Evolutionary conservation across 306 rosid species (phyloP).

Genomic region (Rosa chinensis): DNA sequence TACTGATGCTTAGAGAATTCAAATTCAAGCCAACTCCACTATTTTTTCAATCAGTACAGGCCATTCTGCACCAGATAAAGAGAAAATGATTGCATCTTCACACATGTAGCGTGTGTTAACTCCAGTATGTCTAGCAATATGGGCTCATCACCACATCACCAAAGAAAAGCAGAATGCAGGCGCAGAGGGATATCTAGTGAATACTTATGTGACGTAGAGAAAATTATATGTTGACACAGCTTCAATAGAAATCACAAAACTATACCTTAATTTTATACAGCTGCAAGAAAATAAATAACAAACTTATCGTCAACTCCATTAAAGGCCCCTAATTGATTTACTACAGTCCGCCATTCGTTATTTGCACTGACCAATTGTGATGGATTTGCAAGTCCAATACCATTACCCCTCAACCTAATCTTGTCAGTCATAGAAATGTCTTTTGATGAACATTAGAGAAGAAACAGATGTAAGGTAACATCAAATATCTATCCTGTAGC

Average conservation of each 20-base stretch:
- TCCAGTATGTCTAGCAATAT: not conserved
- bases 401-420: not conserved
- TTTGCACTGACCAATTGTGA: too few relatives aligned
- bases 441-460: not conserved
- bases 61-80: not conserved
- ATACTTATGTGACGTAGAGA: not conserved
- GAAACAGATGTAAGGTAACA: not conserved
- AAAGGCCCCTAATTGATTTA: not conserved
- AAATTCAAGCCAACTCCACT: not conserved
- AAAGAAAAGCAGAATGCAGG: not conserved
- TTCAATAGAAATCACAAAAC: constrained; percentile 1
- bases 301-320: not conserved
- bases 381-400: too few relatives aligned
- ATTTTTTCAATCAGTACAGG: not conserved
- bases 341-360: too few relatives aligned
- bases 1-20: not conserved
- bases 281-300: not conserved
- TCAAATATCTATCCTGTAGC: not conserved
- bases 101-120: not conserved
- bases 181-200: not conserved
- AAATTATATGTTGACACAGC: not conserved
- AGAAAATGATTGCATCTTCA: not conserved
- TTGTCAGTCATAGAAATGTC: not conserved
- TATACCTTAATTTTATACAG: not conserved
- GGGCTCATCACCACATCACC: not conserved